Conservation (phyloP, 305 asterid species). For the Ajuga reptans region DNA sequence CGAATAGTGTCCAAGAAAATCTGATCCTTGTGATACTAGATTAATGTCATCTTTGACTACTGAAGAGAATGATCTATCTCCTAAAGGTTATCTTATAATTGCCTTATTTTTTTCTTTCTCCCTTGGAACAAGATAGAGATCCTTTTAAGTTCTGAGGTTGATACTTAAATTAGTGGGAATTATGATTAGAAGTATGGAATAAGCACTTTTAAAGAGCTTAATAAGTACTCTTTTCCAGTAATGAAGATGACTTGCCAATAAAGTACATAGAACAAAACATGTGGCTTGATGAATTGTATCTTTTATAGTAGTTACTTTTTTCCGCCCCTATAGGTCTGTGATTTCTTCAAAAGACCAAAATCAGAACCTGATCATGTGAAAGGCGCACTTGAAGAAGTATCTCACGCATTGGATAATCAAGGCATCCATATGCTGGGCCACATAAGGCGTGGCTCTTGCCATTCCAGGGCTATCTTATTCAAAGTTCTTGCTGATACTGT, state of each 20-base stretch:
- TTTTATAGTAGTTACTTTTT: slow-evolving; percentile 4
- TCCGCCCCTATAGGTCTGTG: slow-evolving; percentile 50
- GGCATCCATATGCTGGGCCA: slow-evolving; percentile 83
- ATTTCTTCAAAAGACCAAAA: slow-evolving; percentile 61
- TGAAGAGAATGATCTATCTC: neutral
- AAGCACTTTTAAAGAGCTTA: slow-evolving; percentile 11
- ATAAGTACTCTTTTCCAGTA: neutral
- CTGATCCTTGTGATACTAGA: slow-evolving; percentile 6
- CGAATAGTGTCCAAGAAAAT: neutral
- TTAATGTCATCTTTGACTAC: neutral
- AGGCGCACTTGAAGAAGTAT: slow-evolving; percentile 71
- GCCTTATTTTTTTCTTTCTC: neutral
- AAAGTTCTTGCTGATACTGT: slow-evolving; percentile 84
- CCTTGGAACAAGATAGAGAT: neutral
- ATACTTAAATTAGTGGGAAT: neutral
- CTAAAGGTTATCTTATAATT: neutral
- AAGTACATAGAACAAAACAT: neutral
- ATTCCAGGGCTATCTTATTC: slow-evolving; percentile 77
- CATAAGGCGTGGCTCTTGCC: slow-evolving; percentile 70
- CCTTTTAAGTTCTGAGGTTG: neutral
- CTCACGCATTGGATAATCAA: slow-evolving; percentile 61
- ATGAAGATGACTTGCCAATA: neutral
- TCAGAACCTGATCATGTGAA: slow-evolving; percentile 46
- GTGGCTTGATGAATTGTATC: neutral
- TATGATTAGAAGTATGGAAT: neutral